Base-by-base conservation (phyloP, 176 grass and related monocot species). In the Avena sativa region DNA sequence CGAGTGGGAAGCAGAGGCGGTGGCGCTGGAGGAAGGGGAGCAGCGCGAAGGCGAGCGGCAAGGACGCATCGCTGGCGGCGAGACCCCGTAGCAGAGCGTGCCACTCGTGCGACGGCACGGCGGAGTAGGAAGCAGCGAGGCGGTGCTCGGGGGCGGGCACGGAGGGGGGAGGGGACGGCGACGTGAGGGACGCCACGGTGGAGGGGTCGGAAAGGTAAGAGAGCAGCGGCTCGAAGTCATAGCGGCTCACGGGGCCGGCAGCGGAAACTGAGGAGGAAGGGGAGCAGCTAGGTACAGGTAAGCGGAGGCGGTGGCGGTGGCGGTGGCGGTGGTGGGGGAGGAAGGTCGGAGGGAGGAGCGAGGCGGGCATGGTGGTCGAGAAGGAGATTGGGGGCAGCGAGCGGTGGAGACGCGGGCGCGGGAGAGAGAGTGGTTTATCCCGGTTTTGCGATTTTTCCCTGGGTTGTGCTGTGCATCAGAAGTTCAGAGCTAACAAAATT, bases 1-100 rank as follows among this genome's bases (percentile, higher is more conserved):
- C 93, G 65, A 93, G 88, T 19, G 93, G 91, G 92, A 94, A 98
- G 89, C 91, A 98, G 81, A 98, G 96, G 43, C 94, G 92, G 56
- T 98, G 96, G 62, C 93, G 91, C 81, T 95, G 89, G 67, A 98
- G 92, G 83, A 95, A 98, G 15, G 90, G 88, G 9, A 98, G 69
- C 49, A 98, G 89, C 52, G 89, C 90, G 43, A 90, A 91, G 62
- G 93, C 96, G 30, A 91, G 62, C 56, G 93, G 88, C 83, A 94
- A 90, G 12, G 96, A 94, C 32, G 84, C 83, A 49, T 89, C 72
- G 64, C 84, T 91, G 66, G 90, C 82, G 43, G 94, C 82, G 79
- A 98, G 93, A 36, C 65, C 87, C 10, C 84, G 89, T 16, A 98
- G 84, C n/a, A 98, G 79, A 0, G 88, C 63, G 49, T 94, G 96